A percentile compares a stretch with the other conserved stretches of the same genome.
Evolutionary conservation across 106 monocot species (phyloP).

Genomic region (Acorus gramineus): DNA sequence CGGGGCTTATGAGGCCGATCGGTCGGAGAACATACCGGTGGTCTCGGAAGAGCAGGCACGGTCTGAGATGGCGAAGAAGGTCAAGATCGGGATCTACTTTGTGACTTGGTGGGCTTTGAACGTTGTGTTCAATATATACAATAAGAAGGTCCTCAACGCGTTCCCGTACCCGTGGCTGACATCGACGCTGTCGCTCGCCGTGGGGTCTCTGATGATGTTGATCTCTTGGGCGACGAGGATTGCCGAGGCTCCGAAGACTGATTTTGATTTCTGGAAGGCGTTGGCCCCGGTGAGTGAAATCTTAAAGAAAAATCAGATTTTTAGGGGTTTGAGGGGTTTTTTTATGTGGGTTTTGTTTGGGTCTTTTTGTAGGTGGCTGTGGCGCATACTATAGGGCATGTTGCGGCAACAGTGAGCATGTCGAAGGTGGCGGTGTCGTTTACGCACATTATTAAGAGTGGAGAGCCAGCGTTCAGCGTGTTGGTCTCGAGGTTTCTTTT

Average conservation of each 20-base stretch:
- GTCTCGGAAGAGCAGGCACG: slow-evolving; percentile 7
- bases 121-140: slow-evolving; percentile 93
- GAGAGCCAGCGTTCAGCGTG: slow-evolving; percentile 50
- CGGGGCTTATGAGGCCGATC: slow-evolving; percentile 31
- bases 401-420: slow-evolving; percentile 27
- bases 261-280: slow-evolving; percentile 14
- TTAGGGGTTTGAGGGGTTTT: no score
- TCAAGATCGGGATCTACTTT: slow-evolving; percentile 86
- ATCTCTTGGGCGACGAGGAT: no score
- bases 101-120: slow-evolving; percentile 98
- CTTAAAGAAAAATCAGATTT: no score
- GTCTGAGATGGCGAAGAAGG: slow-evolving; percentile 38
- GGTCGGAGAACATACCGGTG: slow-evolving; percentile 7
- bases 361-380: slow-evolving; percentile 10
- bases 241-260: slow-evolving; percentile 26
- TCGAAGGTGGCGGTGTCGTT: slow-evolving; percentile 30
- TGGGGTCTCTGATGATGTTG: no score
- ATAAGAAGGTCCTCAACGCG: no score
- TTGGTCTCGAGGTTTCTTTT: slow-evolving; percentile 68
- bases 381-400: slow-evolving; percentile 28
- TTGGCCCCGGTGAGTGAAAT: neutral
- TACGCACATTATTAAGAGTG: slow-evolving; percentile 31
- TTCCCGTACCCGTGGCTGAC: no score
- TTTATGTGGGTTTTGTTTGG: neutral
- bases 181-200: no score